Percentiles rank a stretch among this genome's conserved stretches.
Evolutionary conservation across 139 green algal species (phyloP).

Genomic region (Nannochloris sp.): DNA sequence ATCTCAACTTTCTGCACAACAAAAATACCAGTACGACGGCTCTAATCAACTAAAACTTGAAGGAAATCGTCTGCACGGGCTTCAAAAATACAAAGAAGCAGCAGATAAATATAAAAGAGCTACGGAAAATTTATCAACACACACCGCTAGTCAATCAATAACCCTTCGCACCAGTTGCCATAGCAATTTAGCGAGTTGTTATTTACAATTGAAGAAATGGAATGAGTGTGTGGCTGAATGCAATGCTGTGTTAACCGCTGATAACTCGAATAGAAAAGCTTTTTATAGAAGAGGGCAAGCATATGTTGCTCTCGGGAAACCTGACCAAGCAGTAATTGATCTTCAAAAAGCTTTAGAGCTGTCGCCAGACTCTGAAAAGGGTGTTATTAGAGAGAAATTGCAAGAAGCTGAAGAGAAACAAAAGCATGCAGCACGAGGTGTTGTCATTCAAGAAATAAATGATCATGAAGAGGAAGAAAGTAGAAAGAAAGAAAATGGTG

Average conservation of each 20-base stretch:
- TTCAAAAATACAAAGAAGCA: slow-evolving; percentile 11
- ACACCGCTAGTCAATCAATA: neutral
- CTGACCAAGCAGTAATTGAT: slow-evolving; percentile 11
- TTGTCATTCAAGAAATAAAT: neutral
- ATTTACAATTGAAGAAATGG: slow-evolving; percentile 24
- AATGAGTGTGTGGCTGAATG: slow-evolving; percentile 2
- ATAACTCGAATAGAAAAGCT: slow-evolving; percentile 33
- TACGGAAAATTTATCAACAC: slow-evolving; percentile 16
- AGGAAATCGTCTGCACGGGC: slow-evolving; percentile 28
- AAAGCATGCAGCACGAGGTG: slow-evolving; percentile 1
- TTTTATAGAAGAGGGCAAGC: slow-evolving; percentile 33
- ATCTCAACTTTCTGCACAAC: neutral
- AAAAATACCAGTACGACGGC: slow-evolving; percentile 13
- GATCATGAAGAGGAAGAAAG: slow-evolving; percentile 7
- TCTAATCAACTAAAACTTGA: slow-evolving; percentile 21
- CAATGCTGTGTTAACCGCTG: slow-evolving; percentile 16
- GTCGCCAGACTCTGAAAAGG: slow-evolving; percentile 17
- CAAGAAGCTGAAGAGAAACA: slow-evolving; percentile 8
- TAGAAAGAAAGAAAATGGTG: neutral
- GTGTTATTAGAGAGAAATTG: slow-evolving; percentile 22
- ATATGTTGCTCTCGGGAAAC: neutral
- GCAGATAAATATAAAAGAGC: slow-evolving; percentile 29
- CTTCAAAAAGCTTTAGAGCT: slow-evolving; percentile 14
- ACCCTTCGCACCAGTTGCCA: slow-evolving; percentile 22
- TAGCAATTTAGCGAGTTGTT: slow-evolving; percentile 31